Conservation (phyloP, 352 stramenopile genomes). For the Blastocystis sp. region DNA sequence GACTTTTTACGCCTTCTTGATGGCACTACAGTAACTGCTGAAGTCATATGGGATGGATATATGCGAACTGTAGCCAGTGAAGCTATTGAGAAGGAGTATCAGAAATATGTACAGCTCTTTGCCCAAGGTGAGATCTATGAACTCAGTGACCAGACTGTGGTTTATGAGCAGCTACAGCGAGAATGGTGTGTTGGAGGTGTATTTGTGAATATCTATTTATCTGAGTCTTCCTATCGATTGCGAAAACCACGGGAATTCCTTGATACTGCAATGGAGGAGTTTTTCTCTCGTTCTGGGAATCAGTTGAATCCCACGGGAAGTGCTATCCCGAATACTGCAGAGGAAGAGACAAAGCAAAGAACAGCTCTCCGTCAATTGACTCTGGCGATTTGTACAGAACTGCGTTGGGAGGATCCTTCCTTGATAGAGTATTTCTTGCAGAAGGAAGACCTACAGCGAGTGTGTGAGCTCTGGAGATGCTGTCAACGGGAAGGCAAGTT, state of each 20-base stretch:
- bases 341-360: neutral
- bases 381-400: neutral
- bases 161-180: neutral
- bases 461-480: neutral
- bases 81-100: neutral
- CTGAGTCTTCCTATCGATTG: neutral
- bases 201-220: constrained; percentile 29
- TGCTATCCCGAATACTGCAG: constrained; percentile 6
- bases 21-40: constrained; percentile 13
- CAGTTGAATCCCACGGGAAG: neutral
- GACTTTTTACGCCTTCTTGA: neutral
- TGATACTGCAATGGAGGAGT: neutral
- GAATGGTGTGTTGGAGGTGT: neutral
- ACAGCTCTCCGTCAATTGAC: neutral
- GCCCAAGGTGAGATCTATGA: no score
- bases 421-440: neutral
- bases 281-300: neutral
- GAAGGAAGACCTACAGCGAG: neutral
- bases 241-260: neutral
- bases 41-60: constrained; percentile 3
- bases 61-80: neutral
- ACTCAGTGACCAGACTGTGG: neutral
- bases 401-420: neutral
- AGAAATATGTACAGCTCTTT: neutral
- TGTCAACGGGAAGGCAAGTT: neutral